Percentiles rank a stretch among this genome's conserved stretches.
These are phyloP conservation scores for Myxozyma monticola DNA, from an alignment of 805 yeast genomes.

Conservation along the genomic window DNA sequence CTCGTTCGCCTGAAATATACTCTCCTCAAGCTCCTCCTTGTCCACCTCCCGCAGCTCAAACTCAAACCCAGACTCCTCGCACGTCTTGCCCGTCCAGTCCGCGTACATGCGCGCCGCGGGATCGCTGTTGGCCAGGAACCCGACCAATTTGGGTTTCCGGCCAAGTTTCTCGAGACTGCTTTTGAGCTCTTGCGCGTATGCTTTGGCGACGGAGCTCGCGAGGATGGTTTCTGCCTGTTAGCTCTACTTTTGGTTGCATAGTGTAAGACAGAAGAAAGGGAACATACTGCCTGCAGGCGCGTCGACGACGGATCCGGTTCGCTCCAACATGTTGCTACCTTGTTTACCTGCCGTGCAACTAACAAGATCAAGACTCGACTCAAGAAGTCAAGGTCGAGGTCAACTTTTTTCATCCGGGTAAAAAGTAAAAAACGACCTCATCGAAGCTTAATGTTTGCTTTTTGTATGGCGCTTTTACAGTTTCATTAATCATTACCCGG, in stretches of 20 bases:
- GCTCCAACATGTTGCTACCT: constrained; percentile 3
- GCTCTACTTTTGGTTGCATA: too few species aligned
- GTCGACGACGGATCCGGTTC: constrained; percentile 1
- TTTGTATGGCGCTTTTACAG: too few species aligned
- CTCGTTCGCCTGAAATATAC: constrained; percentile 75
- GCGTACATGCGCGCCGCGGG: constrained; percentile 97
- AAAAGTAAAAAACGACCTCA: too few species aligned
- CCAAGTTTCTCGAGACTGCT: constrained; percentile 54
- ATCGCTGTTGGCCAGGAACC: constrained; percentile 86
- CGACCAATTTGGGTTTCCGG: constrained; percentile 76
- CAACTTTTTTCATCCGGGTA: too few species aligned
- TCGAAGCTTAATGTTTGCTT: too few species aligned
- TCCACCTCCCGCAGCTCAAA: constrained; percentile 73
- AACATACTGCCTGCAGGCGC: constrained; percentile 12
- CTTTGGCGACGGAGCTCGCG: constrained; percentile 85
- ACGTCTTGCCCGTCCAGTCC: constrained; percentile 90
- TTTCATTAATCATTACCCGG: too few species aligned
- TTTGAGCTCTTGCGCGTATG: constrained; percentile 70
- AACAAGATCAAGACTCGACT: too few species aligned
- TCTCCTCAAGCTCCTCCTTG: constrained; percentile 83
- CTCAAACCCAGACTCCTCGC: constrained; percentile 78
- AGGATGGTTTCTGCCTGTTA: constrained; percentile 39
- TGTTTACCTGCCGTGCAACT: too few species aligned
- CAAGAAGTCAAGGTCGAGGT: too few species aligned
- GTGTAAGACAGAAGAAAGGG: too few species aligned